phyloP scores from a whole-genome alignment of 257 asterid genomes.

The Nicotiana undulata region DNA sequence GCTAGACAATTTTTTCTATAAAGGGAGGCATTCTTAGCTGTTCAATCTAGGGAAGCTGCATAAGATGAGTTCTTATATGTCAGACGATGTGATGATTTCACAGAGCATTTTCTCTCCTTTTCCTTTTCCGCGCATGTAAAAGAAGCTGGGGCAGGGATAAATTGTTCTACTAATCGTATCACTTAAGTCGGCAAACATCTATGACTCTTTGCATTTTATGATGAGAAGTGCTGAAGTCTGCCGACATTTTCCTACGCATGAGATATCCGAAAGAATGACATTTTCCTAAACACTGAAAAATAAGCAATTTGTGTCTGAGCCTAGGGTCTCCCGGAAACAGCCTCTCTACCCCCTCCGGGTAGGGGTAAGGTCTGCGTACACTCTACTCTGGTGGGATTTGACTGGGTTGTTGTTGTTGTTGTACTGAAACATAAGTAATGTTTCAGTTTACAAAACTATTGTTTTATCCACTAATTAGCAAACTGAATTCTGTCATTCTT shows the following conservation, averaged over 20 bases:
- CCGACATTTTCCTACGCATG: background rate
- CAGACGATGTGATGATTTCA: too few relatives aligned
- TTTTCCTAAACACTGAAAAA: background rate
- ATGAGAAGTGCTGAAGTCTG: background rate
- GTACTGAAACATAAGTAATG: background rate
- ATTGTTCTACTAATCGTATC: background rate
- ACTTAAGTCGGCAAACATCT: background rate
- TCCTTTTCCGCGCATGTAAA: background rate
- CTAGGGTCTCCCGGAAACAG: too few relatives aligned
- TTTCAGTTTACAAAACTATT: background rate
- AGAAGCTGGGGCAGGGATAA: background rate
- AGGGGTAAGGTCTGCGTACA: too few relatives aligned
- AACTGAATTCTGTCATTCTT: background rate
- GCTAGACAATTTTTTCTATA: background rate
- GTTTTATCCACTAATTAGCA: background rate
- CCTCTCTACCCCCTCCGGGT: too few relatives aligned
- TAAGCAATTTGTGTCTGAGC: too few relatives aligned
- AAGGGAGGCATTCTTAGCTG: background rate
- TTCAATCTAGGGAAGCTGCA: background rate
- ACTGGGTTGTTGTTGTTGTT: too few relatives aligned
- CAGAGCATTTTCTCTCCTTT: background rate
- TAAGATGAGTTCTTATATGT: too few relatives aligned
- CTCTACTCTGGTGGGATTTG: too few relatives aligned
- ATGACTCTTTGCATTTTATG: background rate
- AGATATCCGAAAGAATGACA: background rate